Percentiles rank a stretch among this genome's conserved stretches.
Evolutionary conservation across 2,329 filamentous ascomycete genomes (phyloP).

Genomic region (Pseudogymnoascus sp.): DNA sequence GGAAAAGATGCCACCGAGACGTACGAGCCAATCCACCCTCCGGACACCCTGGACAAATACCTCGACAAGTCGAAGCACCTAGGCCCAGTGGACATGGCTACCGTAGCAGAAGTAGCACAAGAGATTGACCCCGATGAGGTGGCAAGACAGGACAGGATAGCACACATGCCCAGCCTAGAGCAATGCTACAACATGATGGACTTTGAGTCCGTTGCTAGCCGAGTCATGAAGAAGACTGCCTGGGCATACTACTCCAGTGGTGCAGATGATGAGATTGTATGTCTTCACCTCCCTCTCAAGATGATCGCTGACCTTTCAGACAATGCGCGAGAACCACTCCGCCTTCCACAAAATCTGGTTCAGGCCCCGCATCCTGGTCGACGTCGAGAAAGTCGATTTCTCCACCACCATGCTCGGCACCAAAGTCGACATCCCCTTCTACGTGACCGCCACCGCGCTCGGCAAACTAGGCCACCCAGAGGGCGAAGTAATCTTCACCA

Average conservation of each 20-base stretch:
- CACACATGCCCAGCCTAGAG: constrained; percentile 69
- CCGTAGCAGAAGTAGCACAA: constrained; percentile 62
- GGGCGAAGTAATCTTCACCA: constrained; percentile 86
- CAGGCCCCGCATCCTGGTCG: constrained; percentile 77
- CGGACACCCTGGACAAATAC: constrained; percentile 80
- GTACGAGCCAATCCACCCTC: constrained; percentile 84
- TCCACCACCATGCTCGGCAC: constrained; percentile 91
- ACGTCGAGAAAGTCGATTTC: constrained; percentile 82
- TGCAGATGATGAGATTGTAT: constrained; percentile 79
- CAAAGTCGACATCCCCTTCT: constrained; percentile 80
- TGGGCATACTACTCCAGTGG: constrained; percentile 98
- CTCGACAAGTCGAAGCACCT: constrained; percentile 80
- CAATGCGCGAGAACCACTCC: constrained; percentile 87
- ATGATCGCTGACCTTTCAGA: constrained; percentile 44
- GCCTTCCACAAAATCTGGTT: constrained; percentile 98
- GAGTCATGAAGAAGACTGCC: constrained; percentile 90
- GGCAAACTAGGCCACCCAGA: constrained; percentile 92
- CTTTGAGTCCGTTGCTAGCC: constrained; percentile 86
- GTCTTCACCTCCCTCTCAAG: constrained; percentile 22
- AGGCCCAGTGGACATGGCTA: constrained; percentile 82
- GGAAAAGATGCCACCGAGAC: constrained; percentile 91
- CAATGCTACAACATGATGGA: constrained; percentile 93
- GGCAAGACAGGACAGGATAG: constrained; percentile 66
- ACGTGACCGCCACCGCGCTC: constrained; percentile 91
- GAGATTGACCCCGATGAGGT: constrained; percentile 64